Conservation (phyloP, 1,139 yeast species). For the Blastobotrys raffinosifermentans region DNA sequence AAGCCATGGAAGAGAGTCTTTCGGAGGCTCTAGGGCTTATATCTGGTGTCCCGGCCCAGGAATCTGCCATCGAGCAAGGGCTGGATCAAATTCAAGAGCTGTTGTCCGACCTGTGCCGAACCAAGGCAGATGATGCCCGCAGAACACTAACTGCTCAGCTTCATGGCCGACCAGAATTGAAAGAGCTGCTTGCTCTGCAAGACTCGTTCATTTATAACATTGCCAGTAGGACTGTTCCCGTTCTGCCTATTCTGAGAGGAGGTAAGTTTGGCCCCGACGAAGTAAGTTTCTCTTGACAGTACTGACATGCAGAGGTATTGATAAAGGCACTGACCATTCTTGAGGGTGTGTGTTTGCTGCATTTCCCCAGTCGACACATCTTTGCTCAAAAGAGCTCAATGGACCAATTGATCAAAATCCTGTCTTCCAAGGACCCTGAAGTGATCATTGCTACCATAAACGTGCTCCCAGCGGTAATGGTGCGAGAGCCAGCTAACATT, state of each 20-base stretch:
- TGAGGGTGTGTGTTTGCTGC: slow-evolving; percentile 60
- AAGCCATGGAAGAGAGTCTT: slow-evolving; percentile 11
- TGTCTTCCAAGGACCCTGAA: slow-evolving; percentile 12
- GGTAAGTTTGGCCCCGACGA: too few relatives aligned
- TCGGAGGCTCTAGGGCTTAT: slow-evolving; percentile 8
- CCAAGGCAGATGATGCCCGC: slow-evolving; percentile 6
- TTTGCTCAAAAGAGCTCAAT: slow-evolving; percentile 36
- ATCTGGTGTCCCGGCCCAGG: background rate
- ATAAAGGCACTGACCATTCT: slow-evolving; percentile 39
- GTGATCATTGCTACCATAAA: slow-evolving; percentile 47
- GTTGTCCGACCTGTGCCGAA: slow-evolving; percentile 10
- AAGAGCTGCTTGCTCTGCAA: slow-evolving; percentile 45
- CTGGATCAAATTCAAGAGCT: slow-evolving; percentile 3
- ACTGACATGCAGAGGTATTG: slow-evolving; percentile 14
- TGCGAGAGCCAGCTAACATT: slow-evolving; percentile 51
- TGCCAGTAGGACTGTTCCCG: slow-evolving; percentile 35
- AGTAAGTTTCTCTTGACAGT: too few relatives aligned
- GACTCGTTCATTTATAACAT: slow-evolving; percentile 48
- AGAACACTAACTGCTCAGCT: slow-evolving; percentile 9
- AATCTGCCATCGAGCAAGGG: background rate
- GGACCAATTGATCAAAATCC: slow-evolving; percentile 17
- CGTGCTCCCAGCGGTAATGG: slow-evolving; percentile 54
- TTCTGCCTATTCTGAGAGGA: too few relatives aligned
- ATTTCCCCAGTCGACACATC: slow-evolving; percentile 48
- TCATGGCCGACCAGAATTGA: slow-evolving; percentile 30